These are phyloP conservation scores for Trichoderma brevicompactum DNA, from an alignment of 2,329 filamentous ascomycete species.

Conservation along the genomic window DNA sequence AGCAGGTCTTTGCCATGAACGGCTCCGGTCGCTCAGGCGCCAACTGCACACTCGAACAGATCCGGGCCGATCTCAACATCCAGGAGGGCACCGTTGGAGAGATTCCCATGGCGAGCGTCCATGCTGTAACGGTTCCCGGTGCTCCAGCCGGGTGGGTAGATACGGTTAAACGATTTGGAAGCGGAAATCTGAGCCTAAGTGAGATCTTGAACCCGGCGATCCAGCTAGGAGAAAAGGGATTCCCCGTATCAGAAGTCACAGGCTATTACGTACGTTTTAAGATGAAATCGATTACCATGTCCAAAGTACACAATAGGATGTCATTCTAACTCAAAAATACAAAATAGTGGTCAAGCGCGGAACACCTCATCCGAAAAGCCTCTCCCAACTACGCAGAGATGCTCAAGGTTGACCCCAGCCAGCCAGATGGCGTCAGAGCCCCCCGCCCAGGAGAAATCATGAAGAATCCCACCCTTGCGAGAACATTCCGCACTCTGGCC, in stretches of 20 bases:
- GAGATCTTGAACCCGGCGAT: conserved; percentile 84
- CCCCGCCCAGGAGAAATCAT: conserved; percentile 85
- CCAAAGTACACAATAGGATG: neutral
- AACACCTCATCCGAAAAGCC: conserved; percentile 66
- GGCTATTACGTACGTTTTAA: conserved; percentile 63
- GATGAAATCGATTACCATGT: too few relatives aligned
- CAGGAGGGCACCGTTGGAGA: conserved; percentile 57
- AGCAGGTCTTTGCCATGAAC: conserved; percentile 84
- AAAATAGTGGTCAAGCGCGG: conserved; percentile 70
- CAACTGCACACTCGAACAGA: conserved; percentile 68
- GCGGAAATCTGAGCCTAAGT: conserved; percentile 76
- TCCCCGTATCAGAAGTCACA: conserved; percentile 82
- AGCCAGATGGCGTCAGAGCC: conserved; percentile 70
- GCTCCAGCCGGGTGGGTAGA: conserved; percentile 94
- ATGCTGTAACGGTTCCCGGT: conserved; percentile 85
- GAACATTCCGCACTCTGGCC: conserved; percentile 79
- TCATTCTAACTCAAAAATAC: neutral
- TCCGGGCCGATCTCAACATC: conserved; percentile 71
- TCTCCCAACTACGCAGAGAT: conserved; percentile 89
- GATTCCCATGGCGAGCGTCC: conserved; percentile 77
- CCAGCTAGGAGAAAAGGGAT: conserved; percentile 83
- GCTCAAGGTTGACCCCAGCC: conserved; percentile 75
- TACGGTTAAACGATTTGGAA: conserved; percentile 84
- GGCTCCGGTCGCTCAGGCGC: conserved; percentile 84
- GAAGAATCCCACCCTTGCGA: conserved; percentile 79